These are phyloP conservation scores for Citeromyces hawaiiensis DNA, from an alignment of 1,139 yeast species.

Conservation along the genomic window DNA sequence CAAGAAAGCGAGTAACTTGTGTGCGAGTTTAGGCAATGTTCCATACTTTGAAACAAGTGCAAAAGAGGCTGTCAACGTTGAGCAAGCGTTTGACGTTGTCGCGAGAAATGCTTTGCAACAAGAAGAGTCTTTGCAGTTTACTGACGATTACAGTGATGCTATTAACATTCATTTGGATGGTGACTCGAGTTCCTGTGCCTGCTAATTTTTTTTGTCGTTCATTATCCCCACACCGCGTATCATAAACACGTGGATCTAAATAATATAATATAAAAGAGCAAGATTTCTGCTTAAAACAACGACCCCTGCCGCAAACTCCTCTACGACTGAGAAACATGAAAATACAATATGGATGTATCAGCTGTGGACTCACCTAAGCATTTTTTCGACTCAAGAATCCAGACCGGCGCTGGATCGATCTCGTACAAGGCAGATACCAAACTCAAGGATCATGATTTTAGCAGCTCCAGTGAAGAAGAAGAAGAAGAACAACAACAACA, in stretches of 20 bases:
- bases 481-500: background rate
- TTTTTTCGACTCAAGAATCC: background rate
- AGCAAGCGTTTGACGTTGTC: slow-evolving; percentile 89
- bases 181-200: slow-evolving; percentile 66
- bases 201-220: slow-evolving; percentile 22
- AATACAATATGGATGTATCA: background rate
- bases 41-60: slow-evolving; percentile 95
- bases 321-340: background rate
- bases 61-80: slow-evolving; percentile 87
- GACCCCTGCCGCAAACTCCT: background rate
- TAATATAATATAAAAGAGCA: background rate
- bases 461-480: background rate
- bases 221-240: background rate
- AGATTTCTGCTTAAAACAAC: background rate
- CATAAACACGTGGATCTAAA: background rate
- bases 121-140: slow-evolving; percentile 70
- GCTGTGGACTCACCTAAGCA: background rate
- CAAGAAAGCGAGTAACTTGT: slow-evolving; percentile 78
- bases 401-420: background rate
- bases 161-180: slow-evolving; percentile 87
- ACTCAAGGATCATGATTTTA: background rate
- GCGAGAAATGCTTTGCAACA: slow-evolving; percentile 90
- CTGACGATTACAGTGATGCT: slow-evolving; percentile 92
- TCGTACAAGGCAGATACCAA: background rate
- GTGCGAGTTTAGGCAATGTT: slow-evolving; percentile 76